Evolutionary conservation across 2,329 filamentous ascomycete genomes (phyloP).

Genomic region (Lachnellula occidentalis): DNA sequence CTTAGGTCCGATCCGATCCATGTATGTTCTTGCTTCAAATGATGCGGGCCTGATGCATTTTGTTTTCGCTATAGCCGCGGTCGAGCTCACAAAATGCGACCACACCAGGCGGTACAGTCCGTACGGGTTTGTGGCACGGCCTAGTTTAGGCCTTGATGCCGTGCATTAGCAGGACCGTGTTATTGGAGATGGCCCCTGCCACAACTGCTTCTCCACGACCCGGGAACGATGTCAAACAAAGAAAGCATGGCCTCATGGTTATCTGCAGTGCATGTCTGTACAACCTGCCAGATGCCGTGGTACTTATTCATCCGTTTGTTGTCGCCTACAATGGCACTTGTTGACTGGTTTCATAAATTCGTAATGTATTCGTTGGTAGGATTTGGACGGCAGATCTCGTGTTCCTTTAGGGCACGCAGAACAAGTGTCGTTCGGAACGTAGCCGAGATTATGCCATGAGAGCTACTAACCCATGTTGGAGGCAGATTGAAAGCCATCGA

Average conservation of each 20-base stretch:
- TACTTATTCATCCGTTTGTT: background rate
- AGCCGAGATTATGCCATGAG: constrained; percentile 28
- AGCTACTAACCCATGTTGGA: constrained; percentile 4
- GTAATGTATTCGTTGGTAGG: no score
- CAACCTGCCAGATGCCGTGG: background rate
- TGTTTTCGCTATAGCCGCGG: constrained; percentile 11
- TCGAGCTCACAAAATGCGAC: constrained; percentile 13
- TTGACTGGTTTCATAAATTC: no score
- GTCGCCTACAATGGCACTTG: background rate
- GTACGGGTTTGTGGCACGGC: constrained; percentile 12
- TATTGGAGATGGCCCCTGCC: constrained; percentile 17
- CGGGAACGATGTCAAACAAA: background rate
- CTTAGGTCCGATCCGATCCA: no score
- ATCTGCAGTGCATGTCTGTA: background rate
- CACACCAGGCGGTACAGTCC: constrained; percentile 16
- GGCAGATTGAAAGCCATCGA: background rate
- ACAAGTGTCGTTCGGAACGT: background rate
- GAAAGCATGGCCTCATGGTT: constrained; percentile 3
- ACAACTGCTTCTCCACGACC: constrained; percentile 16
- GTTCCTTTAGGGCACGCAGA: no score
- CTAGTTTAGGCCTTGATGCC: constrained; percentile 19
- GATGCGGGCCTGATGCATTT: background rate
- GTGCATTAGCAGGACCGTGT: constrained; percentile 27
- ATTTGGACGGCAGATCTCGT: no score
- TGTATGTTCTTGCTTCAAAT: no score